Evolutionary conservation across 352 stramenopile genomes (phyloP).

Genomic region (Elongisporangium anandrum): DNA sequence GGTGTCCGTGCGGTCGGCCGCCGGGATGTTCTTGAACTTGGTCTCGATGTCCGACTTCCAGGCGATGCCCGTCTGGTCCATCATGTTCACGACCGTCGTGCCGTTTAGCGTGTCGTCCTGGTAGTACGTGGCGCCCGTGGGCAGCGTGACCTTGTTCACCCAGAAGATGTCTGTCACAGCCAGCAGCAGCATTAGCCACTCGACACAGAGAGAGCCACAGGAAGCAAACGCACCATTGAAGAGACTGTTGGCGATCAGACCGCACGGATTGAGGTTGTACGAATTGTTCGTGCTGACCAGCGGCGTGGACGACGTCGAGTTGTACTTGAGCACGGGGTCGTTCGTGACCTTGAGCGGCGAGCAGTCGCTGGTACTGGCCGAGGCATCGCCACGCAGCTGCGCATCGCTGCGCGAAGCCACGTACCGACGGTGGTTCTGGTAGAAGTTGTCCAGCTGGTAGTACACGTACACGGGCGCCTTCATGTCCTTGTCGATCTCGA

Average conservation of each 20-base stretch:
- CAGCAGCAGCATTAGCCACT: not conserved
- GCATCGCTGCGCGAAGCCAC: conserved; percentile 86
- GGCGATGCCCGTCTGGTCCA: conserved; percentile 95
- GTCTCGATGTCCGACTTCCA: conserved; percentile 96
- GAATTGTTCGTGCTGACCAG: conserved; percentile 23
- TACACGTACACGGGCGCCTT: conserved; percentile 96
- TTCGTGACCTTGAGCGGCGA: conserved; percentile 58
- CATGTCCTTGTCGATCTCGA: conserved; percentile 92
- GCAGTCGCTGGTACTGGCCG: conserved; percentile 68
- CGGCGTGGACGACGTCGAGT: conserved; percentile 43
- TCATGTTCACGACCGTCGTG: conserved; percentile 67
- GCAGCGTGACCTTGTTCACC: conserved; percentile 64
- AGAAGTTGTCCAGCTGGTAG: conserved; percentile 99
- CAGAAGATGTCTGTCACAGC: conserved; percentile 69
- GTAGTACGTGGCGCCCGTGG: conserved; percentile 40
- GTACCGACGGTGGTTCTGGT: conserved; percentile 98
- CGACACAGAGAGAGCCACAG: not conserved
- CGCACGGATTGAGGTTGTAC: conserved; percentile 95
- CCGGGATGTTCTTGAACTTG: conserved; percentile 94
- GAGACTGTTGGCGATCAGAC: conserved; percentile 97
- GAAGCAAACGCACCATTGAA: conserved; percentile 91
- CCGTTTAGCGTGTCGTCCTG: conserved; percentile 58
- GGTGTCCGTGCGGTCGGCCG: conserved; percentile 21
- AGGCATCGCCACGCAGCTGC: conserved; percentile 81
- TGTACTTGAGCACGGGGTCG: conserved; percentile 58